phyloP scores from a whole-genome alignment of 352 stramenopile genomes.

The Pythium myriotylum region DNA sequence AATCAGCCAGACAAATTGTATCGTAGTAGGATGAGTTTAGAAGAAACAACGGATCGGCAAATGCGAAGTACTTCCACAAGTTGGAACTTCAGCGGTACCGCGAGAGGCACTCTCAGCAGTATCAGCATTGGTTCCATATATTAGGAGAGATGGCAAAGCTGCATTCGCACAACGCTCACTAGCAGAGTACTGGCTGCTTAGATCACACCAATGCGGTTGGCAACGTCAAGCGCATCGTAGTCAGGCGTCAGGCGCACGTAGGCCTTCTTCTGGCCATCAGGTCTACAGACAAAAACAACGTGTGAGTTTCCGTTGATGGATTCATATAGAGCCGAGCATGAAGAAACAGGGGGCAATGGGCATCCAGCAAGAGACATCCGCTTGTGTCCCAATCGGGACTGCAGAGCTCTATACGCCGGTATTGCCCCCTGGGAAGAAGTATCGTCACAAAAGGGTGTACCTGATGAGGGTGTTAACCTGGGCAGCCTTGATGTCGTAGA shows the following conservation, averaged over 20 bases:
- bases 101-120: constrained; percentile 31
- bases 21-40: constrained; percentile 25
- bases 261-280: constrained; percentile 99
- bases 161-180: constrained; percentile 39
- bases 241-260: constrained; percentile 99
- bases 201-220: constrained; percentile 99
- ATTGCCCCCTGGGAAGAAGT: constrained; percentile 24
- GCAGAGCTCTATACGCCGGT: constrained; percentile 16
- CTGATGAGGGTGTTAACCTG: constrained; percentile 99
- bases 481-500: constrained; percentile 99
- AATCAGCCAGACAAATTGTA: constrained; percentile 20
- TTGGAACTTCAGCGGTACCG: constrained; percentile 22
- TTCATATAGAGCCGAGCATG: not conserved
- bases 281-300: constrained; percentile 61
- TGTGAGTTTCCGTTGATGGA: constrained; percentile 29
- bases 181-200: constrained; percentile 79
- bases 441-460: constrained; percentile 89
- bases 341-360: not conserved
- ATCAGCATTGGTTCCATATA: constrained; percentile 32
- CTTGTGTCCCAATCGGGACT: constrained; percentile 30
- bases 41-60: constrained; percentile 18
- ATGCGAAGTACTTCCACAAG: constrained; percentile 30
- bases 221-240: constrained; percentile 99
- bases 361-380: constrained; percentile 22
- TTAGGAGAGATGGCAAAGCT: constrained; percentile 70